Base-by-base conservation (phyloP, 2,329 filamentous ascomycete species). In the Claviceps fusiformis region DNA sequence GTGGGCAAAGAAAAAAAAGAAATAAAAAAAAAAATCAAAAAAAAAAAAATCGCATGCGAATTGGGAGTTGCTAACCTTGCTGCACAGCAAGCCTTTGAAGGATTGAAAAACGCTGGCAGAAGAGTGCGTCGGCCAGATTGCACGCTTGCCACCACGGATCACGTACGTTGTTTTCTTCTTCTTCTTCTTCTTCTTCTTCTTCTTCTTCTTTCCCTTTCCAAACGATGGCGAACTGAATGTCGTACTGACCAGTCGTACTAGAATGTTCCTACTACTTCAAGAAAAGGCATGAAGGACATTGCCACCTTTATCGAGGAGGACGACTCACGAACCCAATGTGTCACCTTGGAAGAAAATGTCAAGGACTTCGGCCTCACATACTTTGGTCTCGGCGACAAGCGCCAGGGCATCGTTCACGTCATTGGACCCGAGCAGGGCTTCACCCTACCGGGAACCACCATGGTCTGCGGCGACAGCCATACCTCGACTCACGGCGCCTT, bases 351-450 rank as follows among this genome's bases (percentile, higher is more conserved):
- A 75, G 86, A 96, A 64, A 98, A 98, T 65, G 92, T 98, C 65
- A 93, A 92, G 75, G 88, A 92, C 61, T 97, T 96, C 68, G 90
- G 89, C 66, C 79, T 98, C 66, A 96, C 91, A 70, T 97, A 96
- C 75, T 98, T 98, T 68, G 93, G 93, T 59, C 84, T 98, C 60
- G 88, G 86, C 62, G 92, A 97, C 73, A 95, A 93, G 79, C 85
- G 93, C 61, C 93, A 98, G 74, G 93, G 93, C 62, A 98, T 98
- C 64, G 93, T 97, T 56, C 93, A 98, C 74, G 89, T 98, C 65
- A 97, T 98, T 64, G 93, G 93, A 41, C 93, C 93, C 45, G 93
- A 98, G 77, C 93, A 98, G 73, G 93, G 93, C 62, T 98, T 98
- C 77, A 98, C 93, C 55, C 85, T 97, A 43, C 93, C 93, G 46